These are phyloP conservation scores for Tieghemostelium lacteum DNA, from an alignment of 78 protist species.

Conservation along the genomic window DNA sequence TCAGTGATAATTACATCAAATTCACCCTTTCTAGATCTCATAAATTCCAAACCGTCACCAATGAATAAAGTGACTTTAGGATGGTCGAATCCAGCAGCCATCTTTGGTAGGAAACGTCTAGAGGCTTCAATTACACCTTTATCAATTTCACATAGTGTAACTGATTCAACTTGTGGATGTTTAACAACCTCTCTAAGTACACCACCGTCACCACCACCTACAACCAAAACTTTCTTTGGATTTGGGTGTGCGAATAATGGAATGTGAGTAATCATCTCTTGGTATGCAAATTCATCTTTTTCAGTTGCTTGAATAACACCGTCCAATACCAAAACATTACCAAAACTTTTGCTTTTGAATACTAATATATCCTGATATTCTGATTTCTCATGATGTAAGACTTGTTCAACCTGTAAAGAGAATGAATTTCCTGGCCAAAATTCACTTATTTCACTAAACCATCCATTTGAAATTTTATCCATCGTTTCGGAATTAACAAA, in stretches of 20 bases:
- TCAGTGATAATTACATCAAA: constrained; percentile 98
- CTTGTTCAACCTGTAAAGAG: constrained; percentile 92
- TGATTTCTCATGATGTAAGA: constrained; percentile 85
- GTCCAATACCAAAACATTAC: constrained; percentile 94
- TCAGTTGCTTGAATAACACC: constrained; percentile 97
- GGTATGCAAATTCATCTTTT: constrained; percentile 97
- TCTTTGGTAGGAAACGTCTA: constrained; percentile 81
- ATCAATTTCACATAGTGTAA: constrained; percentile 94
- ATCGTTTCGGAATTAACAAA: constrained; percentile 5
- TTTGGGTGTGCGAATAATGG: constrained; percentile 93
- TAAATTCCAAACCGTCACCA: constrained; percentile 95
- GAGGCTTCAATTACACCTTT: constrained; percentile 88
- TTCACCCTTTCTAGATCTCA: constrained; percentile 66
- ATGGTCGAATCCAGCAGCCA: constrained; percentile 87
- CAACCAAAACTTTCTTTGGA: constrained; percentile 92
- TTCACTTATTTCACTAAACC: constrained; percentile 87
- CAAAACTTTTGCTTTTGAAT: constrained; percentile 91
- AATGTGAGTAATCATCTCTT: constrained; percentile 97
- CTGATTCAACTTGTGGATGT: constrained; percentile 86
- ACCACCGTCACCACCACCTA: constrained; percentile 99
- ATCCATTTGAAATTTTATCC: constrained; percentile 83
- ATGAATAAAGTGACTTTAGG: constrained; percentile 83
- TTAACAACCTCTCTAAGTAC: constrained; percentile 92
- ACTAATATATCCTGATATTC: constrained; percentile 89
- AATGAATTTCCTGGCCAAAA: constrained; percentile 88